phyloP scores from a whole-genome alignment of 495 filamentous ascomycete genomes.

The Aspergillus sparsus region DNA sequence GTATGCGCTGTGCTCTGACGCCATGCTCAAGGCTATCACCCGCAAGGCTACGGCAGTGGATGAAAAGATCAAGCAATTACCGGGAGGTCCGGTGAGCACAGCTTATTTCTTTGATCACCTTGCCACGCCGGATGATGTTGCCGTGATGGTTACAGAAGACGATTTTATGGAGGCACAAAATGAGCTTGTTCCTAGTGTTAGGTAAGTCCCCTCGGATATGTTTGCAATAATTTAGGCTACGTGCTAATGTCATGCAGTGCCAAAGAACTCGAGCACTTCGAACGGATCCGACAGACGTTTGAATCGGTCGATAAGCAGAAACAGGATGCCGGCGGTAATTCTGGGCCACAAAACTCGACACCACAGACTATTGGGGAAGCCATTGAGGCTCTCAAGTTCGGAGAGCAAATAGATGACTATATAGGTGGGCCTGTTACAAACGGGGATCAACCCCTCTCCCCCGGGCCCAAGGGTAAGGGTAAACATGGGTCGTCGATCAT shows the following conservation, averaged over 20 bases:
- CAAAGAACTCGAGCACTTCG: constrained; percentile 90
- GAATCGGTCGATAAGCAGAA: constrained; percentile 58
- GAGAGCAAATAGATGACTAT: constrained; percentile 19
- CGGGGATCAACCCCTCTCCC: constrained; percentile 28
- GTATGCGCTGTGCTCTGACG: constrained; percentile 94
- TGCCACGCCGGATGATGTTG: constrained; percentile 76
- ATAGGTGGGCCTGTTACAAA: constrained; percentile 33
- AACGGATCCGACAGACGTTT: constrained; percentile 77
- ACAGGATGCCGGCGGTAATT: constrained; percentile 29
- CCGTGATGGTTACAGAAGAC: constrained; percentile 81
- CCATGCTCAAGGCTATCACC: constrained; percentile 98
- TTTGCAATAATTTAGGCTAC: neutral
- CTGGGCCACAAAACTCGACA: constrained; percentile 27
- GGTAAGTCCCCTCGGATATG: constrained; percentile 43
- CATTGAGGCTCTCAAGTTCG: constrained; percentile 40
- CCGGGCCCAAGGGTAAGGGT: constrained; percentile 29
- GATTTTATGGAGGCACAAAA: constrained; percentile 79
- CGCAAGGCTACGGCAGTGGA: constrained; percentile 84
- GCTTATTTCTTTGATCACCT: constrained; percentile 95
- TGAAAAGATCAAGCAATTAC: constrained; percentile 67
- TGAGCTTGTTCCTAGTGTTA: constrained; percentile 89
- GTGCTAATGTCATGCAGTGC: constrained; percentile 55
- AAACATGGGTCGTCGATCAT: constrained; percentile 33
- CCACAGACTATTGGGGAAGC: constrained; percentile 43
- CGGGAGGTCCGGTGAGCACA: constrained; percentile 66